Percentiles rank a stretch among this genome's conserved stretches.
These are phyloP conservation scores for Triticum turgidum DNA, from an alignment of 176 grass and related monocot species.

Conservation along the genomic window DNA sequence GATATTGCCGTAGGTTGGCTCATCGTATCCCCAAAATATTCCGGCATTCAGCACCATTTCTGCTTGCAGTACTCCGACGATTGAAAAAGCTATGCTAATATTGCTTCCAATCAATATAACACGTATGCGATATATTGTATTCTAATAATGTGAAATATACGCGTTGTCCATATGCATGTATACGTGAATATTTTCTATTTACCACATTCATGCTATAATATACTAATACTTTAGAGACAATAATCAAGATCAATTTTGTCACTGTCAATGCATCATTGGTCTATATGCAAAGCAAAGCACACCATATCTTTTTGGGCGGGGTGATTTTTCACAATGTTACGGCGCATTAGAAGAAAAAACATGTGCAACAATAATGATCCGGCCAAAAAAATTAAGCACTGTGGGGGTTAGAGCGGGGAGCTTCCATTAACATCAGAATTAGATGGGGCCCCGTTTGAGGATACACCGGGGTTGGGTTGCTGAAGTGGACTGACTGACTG, in stretches of 20 bases:
- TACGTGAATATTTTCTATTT: neutral
- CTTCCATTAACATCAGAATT: conserved; percentile 17
- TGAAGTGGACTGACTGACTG: conserved; percentile 32
- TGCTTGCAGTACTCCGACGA: neutral
- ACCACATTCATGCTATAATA: neutral
- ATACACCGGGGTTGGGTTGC: neutral
- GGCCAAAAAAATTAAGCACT: conserved; percentile 2
- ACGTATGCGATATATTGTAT: neutral
- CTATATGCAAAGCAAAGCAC: neutral
- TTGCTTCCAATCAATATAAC: neutral
- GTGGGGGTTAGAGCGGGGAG: neutral
- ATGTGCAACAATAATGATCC: neutral
- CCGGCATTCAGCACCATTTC: neutral
- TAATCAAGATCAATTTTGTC: neutral
- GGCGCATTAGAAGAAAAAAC: neutral
- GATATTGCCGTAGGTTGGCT: too few species aligned
- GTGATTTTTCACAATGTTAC: neutral
- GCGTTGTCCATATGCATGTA: neutral
- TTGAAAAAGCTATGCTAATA: neutral
- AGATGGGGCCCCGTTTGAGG: neutral
- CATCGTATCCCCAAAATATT: neutral
- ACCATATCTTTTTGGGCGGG: neutral
- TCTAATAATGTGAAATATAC: neutral
- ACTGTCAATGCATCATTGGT: neutral
- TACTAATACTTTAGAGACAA: neutral